Base-by-base conservation (phyloP, 2,329 filamentous ascomycete genomes). In the Phyllosticta ampelicida region DNA sequence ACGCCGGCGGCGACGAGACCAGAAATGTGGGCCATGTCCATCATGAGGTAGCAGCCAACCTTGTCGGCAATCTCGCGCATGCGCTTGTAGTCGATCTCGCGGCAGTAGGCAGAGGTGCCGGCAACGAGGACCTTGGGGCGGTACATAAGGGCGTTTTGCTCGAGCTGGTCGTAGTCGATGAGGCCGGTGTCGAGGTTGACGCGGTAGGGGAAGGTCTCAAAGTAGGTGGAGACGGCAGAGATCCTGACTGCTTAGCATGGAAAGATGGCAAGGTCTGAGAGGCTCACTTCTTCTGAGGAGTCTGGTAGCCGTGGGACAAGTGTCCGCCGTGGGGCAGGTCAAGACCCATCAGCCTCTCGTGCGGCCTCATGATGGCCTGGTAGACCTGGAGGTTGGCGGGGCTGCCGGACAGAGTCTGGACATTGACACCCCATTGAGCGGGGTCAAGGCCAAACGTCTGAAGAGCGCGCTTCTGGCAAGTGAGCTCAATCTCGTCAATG, bases 301-400 rank as follows among this genome's bases (percentile, higher is more conserved):
- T 97, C 78, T 99, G 94, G 79, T 99, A 99, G 65, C 94, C 94
- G 80, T 99, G 94, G 73, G 86, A 90, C 77, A 96, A 80, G 78
- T 96, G 91, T 65, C 91, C 91, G 75, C 91, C 91, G 73, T 96
- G 91, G 63, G 91, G 91, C 58, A 96, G 84, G 72, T 96, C 91
- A 66, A 96, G 81, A 69, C 94, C 94, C 94, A 99, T 99, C 65
- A 99, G 80, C 70, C 94, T 87, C 66, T 96, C 94, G 75, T 97
- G 92, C 59, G 90, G 86, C 71, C 89, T 89, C 83, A 97, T 95
- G 70, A 99, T 84, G 67, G 94, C 94, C 80, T 96, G 91, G 81
- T 97, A 99, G 66, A 95, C 90, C 81, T 97, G 90, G 66, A 99
- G 80, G 78, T 99, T 99, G 78, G 94, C 94, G 66, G 94, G 94